A percentile compares a stretch with the other conserved stretches of the same genome.
Evolutionary conservation across 2,329 filamentous ascomycete species (phyloP).

Genomic region (Pseudocercospora macadamiae): DNA sequence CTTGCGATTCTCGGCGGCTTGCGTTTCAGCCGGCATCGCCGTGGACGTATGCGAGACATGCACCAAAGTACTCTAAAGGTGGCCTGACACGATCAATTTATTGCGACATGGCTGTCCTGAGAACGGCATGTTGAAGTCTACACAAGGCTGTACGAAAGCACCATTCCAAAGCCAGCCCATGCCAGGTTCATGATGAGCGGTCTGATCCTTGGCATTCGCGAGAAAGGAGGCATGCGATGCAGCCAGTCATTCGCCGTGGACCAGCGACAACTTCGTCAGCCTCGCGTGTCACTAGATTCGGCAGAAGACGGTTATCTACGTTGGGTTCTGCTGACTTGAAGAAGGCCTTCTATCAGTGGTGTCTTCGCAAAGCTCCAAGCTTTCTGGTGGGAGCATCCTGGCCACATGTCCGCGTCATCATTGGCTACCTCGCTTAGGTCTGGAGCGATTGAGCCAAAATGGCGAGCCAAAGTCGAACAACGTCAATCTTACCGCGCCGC

Average conservation of each 20-base stretch:
- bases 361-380: conserved; percentile 5
- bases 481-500: neutral
- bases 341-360: neutral
- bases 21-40: neutral
- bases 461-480: neutral
- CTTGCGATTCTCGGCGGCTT: neutral
- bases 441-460: neutral
- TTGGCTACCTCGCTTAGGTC: conserved; percentile 8
- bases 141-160: neutral
- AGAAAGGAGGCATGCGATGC: conserved; percentile 2
- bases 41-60: neutral
- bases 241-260: neutral
- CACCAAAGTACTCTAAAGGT: neutral
- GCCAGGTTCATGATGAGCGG: neutral
- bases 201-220: neutral
- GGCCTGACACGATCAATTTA: neutral
- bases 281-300: neutral
- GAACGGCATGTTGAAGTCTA: neutral
- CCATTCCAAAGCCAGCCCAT: too few species aligned
- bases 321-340: neutral
- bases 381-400: neutral
- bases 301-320: neutral
- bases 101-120: neutral
- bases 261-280: neutral
- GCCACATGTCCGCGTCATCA: neutral